Evolutionary conservation across 2,329 filamentous ascomycete genomes (phyloP), one percentile per base, ranked within the genome.

Genomic region (Sporothrix dimorphospora): DNA sequence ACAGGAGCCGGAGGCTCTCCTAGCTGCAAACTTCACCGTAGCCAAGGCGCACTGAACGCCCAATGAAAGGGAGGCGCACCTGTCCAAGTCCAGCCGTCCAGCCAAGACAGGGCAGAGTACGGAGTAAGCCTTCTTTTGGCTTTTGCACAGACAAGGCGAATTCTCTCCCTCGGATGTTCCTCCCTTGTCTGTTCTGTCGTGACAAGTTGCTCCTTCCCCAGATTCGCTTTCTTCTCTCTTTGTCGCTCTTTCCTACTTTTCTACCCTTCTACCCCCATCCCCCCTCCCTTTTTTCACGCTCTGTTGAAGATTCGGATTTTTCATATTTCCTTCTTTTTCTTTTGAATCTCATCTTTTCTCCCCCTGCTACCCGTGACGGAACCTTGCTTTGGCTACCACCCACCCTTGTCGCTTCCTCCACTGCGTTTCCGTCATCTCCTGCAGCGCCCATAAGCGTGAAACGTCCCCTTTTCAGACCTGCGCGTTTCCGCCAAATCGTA

Each of bases 361-460:
- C 40, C 53, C 70, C 30, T 24, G 19, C 69, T 42, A 65, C 38
- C 59, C 21, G 59, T 38, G 6, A 65, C 59, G 38, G 59, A 65
- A 65, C 63, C 45, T n/a, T n/a, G n/a, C n/a, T n/a, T n/a, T 47
- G 42, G 63, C 65, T 69, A 47, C 51, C 40, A 45, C 30, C 45
- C 42, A 53, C 59, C 70, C 57, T 47, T 67, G 70, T 57, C 47
- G 21, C 30, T 34, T 16, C 65, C 40, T 61, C 66, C 38, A 63
- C 57, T 70, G 47, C 14, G 42, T 47, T 21, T 70, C 63, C 27
- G 45, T 51, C 49, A 30, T 69, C 63, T 57, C 69, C 69, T 70
- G 70, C 49, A 47, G 55, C 24, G 51, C 14, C 27, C 47, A 40
- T 67, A 69, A 69, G 38, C 49, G 38, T 72, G 71, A 72, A 72